Evolutionary conservation across 2,329 filamentous ascomycete genomes (phyloP).

Genomic region (Venturia asperata): DNA sequence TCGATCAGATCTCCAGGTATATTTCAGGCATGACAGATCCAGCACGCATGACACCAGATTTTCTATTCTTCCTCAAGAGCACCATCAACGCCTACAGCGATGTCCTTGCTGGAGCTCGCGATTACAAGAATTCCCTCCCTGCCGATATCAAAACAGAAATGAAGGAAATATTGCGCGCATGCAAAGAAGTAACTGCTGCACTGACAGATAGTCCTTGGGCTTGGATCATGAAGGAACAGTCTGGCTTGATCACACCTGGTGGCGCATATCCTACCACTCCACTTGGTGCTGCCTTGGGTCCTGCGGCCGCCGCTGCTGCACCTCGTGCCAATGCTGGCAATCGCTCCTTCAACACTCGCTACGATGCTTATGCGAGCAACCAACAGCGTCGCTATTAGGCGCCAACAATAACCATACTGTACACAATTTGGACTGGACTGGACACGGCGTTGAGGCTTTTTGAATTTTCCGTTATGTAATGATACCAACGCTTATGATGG

Average conservation of each 20-base stretch:
- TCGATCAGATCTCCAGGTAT: constrained; percentile 8
- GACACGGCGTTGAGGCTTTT: neutral
- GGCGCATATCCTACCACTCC: constrained; percentile 64
- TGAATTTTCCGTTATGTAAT: neutral
- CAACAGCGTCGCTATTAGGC: constrained; percentile 9
- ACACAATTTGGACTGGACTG: neutral
- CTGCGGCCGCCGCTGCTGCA: constrained; percentile 83
- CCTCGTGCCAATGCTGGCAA: constrained; percentile 53
- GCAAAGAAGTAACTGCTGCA: constrained; percentile 25
- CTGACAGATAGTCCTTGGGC: constrained; percentile 25
- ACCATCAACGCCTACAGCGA: constrained; percentile 7
- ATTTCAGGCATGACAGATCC: constrained; percentile 6
- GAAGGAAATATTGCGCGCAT: constrained; percentile 18
- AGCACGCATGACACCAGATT: neutral
- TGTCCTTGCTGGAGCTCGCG: neutral
- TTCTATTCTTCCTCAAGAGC: constrained; percentile 7
- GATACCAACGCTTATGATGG: neutral
- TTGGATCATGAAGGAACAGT: constrained; percentile 49
- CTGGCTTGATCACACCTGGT: neutral
- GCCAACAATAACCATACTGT: neutral
- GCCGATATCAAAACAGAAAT: constrained; percentile 11
- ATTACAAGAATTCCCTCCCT: constrained; percentile 3
- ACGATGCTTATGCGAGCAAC: constrained; percentile 8
- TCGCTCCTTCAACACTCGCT: neutral
- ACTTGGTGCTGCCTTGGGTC: constrained; percentile 79